These are phyloP conservation scores for Cyberlindnera lachancei DNA, from an alignment of 805 yeast genomes.

Conservation along the genomic window DNA sequence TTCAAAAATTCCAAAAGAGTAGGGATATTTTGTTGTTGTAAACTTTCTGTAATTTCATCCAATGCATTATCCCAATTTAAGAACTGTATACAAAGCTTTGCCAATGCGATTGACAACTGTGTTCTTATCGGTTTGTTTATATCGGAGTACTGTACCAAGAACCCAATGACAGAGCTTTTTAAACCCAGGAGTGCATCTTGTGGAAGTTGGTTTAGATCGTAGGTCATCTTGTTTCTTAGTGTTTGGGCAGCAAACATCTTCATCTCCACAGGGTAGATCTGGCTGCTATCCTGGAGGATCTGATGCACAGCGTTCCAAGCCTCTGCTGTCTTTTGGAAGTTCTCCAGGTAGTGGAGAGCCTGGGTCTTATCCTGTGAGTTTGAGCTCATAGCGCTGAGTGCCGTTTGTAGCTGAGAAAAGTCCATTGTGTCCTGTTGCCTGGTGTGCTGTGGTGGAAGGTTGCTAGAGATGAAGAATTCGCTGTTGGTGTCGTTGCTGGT, in stretches of 20 bases:
- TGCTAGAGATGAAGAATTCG: too few species aligned
- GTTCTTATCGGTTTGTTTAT: conserved; percentile 58
- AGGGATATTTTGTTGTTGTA: conserved; percentile 32
- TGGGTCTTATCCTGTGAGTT: conserved; percentile 28
- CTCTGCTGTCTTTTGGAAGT: conserved; percentile 72
- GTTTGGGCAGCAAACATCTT: conserved; percentile 90
- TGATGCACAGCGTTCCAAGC: conserved; percentile 74
- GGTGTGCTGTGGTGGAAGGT: too few species aligned
- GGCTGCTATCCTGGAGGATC: conserved; percentile 36
- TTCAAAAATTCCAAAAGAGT: conserved; percentile 71
- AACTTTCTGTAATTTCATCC: conserved; percentile 49
- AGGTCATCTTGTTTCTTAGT: conserved; percentile 71
- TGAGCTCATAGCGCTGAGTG: conserved; percentile 21
- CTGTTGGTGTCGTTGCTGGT: too few species aligned
- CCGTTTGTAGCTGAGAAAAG: conserved; percentile 15
- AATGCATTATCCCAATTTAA: conserved; percentile 67
- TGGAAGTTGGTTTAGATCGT: conserved; percentile 77
- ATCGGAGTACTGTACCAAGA: conserved; percentile 42
- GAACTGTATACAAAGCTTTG: conserved; percentile 75
- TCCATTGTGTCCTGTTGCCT: conserved; percentile 4
- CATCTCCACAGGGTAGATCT: conserved; percentile 38
- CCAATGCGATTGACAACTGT: conserved; percentile 75
- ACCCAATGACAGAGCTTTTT: conserved; percentile 56
- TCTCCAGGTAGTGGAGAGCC: conserved; percentile 54
- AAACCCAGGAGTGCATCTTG: conserved; percentile 47